Conservation (phyloP, 257 asterid species). For the Rauvolfia tetraphylla region DNA sequence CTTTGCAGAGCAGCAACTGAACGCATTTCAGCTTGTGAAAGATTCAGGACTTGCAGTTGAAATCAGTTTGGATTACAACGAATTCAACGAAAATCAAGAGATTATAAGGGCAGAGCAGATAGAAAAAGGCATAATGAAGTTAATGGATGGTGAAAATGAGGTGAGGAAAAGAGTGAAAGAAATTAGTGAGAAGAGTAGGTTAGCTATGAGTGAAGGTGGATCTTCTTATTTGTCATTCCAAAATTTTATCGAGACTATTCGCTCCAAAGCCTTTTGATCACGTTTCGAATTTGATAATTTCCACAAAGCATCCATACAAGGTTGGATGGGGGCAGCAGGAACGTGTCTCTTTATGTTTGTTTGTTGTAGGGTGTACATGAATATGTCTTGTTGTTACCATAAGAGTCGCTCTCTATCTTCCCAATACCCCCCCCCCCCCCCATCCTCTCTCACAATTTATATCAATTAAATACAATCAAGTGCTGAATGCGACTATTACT, state of each 20-base stretch:
- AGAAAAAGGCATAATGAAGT: constrained; percentile 11
- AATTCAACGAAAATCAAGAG: neutral
- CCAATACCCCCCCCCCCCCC: no score
- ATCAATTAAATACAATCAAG: no score
- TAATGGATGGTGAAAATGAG: constrained; percentile 17
- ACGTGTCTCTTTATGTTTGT: no score
- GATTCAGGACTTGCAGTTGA: constrained; percentile 22
- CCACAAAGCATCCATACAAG: no score
- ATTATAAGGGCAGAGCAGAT: constrained; percentile 14
- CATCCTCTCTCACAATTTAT: no score
- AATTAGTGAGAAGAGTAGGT: constrained; percentile 15
- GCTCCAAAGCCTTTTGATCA: no score
- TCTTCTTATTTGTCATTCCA: constrained; percentile 14
- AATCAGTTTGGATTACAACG: constrained; percentile 21
- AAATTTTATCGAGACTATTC: neutral
- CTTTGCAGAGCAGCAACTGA: constrained; percentile 24
- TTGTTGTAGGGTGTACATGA: no score
- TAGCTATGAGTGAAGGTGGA: constrained; percentile 21
- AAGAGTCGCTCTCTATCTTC: no score
- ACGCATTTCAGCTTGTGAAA: constrained; percentile 24
- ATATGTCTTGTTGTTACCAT: no score
- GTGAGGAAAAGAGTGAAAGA: constrained; percentile 19
- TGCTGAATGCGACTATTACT: no score
- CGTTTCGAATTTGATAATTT: no score
- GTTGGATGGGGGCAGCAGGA: no score